Conservation (phyloP, 495 filamentous ascomycete species). For the Penicilliopsis zonata region DNA sequence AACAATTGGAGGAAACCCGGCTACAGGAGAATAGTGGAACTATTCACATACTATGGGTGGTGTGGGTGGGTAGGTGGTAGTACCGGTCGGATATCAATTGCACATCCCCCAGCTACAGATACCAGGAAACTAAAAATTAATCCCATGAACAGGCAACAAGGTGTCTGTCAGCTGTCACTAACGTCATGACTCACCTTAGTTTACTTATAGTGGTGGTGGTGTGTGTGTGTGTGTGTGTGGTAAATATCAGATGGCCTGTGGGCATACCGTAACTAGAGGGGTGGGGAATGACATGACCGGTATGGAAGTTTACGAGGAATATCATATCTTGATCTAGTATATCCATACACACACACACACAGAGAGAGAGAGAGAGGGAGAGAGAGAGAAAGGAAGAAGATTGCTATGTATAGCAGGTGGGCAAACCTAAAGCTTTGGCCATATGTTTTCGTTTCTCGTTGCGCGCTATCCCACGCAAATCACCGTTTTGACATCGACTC, state of each 20-base stretch:
- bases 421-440: no score
- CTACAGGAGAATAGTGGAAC: slow-evolving; percentile 1
- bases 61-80: slow-evolving; percentile 8
- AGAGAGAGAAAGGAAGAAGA: no score
- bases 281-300: slow-evolving; percentile 27
- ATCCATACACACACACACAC: no score
- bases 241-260: slow-evolving; percentile 32
- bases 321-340: no score
- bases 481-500: no score
- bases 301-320: no score
- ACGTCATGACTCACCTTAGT: slow-evolving; percentile 24
- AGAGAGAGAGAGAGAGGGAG: no score
- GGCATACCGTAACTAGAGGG: slow-evolving; percentile 36
- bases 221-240: slow-evolving; percentile 6
- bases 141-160: slow-evolving; percentile 20
- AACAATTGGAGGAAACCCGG: neutral
- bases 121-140: slow-evolving; percentile 11
- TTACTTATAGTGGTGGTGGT: slow-evolving; percentile 2
- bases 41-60: no score
- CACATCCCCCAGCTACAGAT: no score
- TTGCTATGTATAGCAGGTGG: no score
- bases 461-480: no score
- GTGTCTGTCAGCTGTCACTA: slow-evolving; percentile 30
- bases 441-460: no score
- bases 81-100: slow-evolving; percentile 10